Conservation (phyloP, 371 early-diverging fungal species). For the Rhizopus sp. region DNA sequence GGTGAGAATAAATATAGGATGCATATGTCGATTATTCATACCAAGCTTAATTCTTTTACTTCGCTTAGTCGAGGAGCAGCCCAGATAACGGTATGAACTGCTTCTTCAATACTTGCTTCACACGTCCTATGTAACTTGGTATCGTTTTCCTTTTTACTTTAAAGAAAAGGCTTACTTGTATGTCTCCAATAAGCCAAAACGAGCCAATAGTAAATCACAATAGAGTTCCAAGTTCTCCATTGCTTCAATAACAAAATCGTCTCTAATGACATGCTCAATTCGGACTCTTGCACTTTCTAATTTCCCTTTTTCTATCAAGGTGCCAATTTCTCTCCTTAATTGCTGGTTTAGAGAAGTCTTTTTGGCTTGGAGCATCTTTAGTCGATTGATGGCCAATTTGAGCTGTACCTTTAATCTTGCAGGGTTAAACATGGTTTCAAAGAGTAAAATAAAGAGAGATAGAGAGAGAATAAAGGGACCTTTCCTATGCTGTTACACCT, state of each 20-base stretch:
- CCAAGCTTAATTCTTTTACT: constrained; percentile 79
- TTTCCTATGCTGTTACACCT: neutral
- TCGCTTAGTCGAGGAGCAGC: constrained; percentile 81
- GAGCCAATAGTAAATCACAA: constrained; percentile 85
- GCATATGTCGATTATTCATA: constrained; percentile 21
- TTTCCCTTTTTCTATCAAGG: constrained; percentile 80
- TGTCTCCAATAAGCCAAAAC: constrained; percentile 85
- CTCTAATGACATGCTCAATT: constrained; percentile 91
- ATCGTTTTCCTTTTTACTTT: neutral
- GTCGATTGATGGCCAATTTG: constrained; percentile 80
- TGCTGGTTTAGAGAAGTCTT: constrained; percentile 75
- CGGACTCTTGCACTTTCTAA: constrained; percentile 86
- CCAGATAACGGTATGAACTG: constrained; percentile 88
- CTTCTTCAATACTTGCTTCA: constrained; percentile 83
- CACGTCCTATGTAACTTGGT: constrained; percentile 52
- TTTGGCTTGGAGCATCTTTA: constrained; percentile 88
- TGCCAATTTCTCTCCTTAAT: constrained; percentile 82
- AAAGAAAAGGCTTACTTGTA: constrained; percentile 58
- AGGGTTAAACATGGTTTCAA: constrained; percentile 52
- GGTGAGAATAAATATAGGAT: neutral
- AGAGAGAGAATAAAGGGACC: neutral
- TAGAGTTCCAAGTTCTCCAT: constrained; percentile 91
- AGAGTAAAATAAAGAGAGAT: constrained; percentile 1
- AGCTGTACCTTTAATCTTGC: constrained; percentile 83
- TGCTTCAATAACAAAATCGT: constrained; percentile 89